Evolutionary conservation across 345 rosid genomes (phyloP).

Genomic region (Durio zibethinus): DNA sequence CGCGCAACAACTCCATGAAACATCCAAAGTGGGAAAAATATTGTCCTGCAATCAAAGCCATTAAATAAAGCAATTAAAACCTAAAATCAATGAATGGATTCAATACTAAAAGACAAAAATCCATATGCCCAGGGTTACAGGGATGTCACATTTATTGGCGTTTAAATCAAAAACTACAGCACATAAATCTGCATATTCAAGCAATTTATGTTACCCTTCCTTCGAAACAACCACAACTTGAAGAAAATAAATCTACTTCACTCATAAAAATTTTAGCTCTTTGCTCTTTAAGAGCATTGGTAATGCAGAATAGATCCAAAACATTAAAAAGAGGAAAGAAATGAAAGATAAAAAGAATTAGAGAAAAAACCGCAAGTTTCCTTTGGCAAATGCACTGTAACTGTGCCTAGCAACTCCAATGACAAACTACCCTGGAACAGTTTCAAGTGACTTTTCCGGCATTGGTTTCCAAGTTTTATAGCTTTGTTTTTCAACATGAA

Average conservation of each 20-base stretch:
- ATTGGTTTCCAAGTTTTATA: not conserved
- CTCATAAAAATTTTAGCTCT: not conserved
- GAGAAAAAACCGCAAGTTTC: not conserved
- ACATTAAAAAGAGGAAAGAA: not conserved
- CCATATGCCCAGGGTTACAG: not conserved
- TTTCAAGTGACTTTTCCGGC: not conserved
- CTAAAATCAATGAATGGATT: not conserved
- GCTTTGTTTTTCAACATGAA: too few species aligned
- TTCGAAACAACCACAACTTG: not conserved
- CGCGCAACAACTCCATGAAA: conserved; percentile 94
- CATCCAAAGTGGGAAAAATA: conserved; percentile 82
- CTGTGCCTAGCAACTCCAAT: not conserved
- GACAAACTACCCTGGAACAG: not conserved
- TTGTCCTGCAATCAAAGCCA: conserved; percentile 49
- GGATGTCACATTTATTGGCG: not conserved
- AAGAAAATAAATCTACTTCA: not conserved
- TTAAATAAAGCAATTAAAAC: conserved; percentile 3
- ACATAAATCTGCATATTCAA: not conserved
- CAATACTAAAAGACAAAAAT: not conserved
- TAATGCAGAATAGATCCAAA: not conserved
- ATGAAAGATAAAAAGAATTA: not conserved
- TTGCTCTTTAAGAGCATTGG: not conserved
- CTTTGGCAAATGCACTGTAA: not conserved
- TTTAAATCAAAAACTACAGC: not conserved
- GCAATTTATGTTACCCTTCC: not conserved